Evolutionary conservation across 83 land plant species (phyloP), one percentile per base, ranked within the genome.

Genomic region (Diphasiastrum complanatum): DNA sequence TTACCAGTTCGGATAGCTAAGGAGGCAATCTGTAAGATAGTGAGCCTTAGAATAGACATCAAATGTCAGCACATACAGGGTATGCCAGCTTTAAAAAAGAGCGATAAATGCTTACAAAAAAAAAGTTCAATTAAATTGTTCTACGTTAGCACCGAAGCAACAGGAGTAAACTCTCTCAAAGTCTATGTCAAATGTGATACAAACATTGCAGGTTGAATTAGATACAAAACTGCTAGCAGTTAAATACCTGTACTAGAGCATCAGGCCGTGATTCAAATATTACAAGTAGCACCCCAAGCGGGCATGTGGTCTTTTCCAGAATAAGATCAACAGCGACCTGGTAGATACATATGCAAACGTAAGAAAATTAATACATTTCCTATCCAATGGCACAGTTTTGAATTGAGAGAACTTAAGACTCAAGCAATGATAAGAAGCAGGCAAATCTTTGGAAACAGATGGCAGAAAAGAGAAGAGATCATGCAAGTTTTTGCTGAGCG

Each of bases 231-330:
- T 14, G 29, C 11, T 3, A 16, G 26, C 20, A 18, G 24, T 8
- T 27, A 37, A 34, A 29, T 69, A 85, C 90, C 86, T 89, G 99
- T 51, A 90, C 97, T 31, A 95, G 77, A 26, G 99, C 99, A 82
- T 95, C 97, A 48, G 99, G 99, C 5, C 97, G 84, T 54, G 99
- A 86, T 68, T 95, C 99, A 71, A 95, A 95, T 45, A 95, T 75
- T 65, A 95, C 76, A 41, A 95, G 66, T 16, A 95, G 78, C 64
- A 95, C 99, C 49, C 99, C 99, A 65, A 95, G 64, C 14, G 99
- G 93, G 63, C 72, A 68, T 26, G 93, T 71, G 20, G 78, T 84
- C 67, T 89, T 89, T 76, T 95, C 99, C 51, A 95, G 60, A 45
- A 85, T 61, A 33, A 95, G 82, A 11, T 84, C 96, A 65, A 86